Conservation (phyloP, 371 early-diverging fungal species). For the Apophysomyces ossiformis region DNA sequence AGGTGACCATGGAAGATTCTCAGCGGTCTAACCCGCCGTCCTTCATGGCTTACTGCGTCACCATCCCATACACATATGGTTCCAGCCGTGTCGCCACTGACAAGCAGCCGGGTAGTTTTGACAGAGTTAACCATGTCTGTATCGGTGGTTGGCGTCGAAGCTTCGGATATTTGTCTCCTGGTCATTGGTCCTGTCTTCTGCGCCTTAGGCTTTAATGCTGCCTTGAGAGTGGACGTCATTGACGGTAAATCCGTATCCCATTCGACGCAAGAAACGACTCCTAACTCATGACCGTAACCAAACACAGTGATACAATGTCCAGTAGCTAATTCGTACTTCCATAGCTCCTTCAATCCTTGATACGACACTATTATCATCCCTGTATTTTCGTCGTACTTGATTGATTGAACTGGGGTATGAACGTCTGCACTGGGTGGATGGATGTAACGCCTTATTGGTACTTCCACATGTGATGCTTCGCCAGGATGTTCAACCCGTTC, state of each 20-base stretch:
- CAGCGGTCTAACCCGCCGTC: slow-evolving; percentile 26
- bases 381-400: slow-evolving; percentile 34
- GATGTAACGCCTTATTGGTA: slow-evolving; percentile 23
- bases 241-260: slow-evolving; percentile 34
- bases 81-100: slow-evolving; percentile 53
- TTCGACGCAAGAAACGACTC: slow-evolving; percentile 42
- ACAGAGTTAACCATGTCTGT: background rate
- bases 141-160: slow-evolving; percentile 4
- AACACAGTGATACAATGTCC: slow-evolving; percentile 34
- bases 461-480: slow-evolving; percentile 3
- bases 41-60: slow-evolving; percentile 22
- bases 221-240: slow-evolving; percentile 18
- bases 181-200: background rate
- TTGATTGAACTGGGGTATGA: slow-evolving; percentile 23
- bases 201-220: slow-evolving; percentile 23
- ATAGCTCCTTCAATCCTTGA: slow-evolving; percentile 21
- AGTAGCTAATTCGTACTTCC: slow-evolving; percentile 32
- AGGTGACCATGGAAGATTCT: slow-evolving; percentile 33
- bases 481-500: slow-evolving; percentile 12
- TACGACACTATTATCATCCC: slow-evolving; percentile 37
- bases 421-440: slow-evolving; percentile 16
- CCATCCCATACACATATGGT: slow-evolving; percentile 51
- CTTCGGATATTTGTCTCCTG: background rate
- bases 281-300: slow-evolving; percentile 30
- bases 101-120: slow-evolving; percentile 41